Evolutionary conservation across 2,329 filamentous ascomycete species (phyloP).

Genomic region (Pseudocercospora fijiensis): DNA sequence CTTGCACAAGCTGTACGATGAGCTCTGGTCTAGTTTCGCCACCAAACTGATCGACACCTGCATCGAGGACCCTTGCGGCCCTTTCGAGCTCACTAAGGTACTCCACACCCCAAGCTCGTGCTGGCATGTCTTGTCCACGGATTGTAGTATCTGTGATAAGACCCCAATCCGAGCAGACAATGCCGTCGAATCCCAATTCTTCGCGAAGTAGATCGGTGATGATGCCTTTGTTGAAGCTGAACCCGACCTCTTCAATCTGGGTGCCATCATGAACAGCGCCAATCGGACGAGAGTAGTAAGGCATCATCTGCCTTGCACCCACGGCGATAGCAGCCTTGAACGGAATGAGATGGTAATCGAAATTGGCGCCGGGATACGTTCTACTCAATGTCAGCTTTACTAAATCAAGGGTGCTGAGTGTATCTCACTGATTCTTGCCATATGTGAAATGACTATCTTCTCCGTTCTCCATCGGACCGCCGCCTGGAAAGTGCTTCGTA

Average conservation of each 20-base stretch:
- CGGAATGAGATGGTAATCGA: slow-evolving; percentile 53
- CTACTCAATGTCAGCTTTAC: background rate
- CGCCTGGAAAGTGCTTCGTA: slow-evolving; percentile 57
- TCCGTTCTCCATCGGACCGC: slow-evolving; percentile 50
- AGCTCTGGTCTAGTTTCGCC: slow-evolving; percentile 53
- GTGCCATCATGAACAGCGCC: slow-evolving; percentile 34
- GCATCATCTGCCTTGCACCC: slow-evolving; percentile 55
- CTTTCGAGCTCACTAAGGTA: slow-evolving; percentile 46
- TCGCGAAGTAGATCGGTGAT: slow-evolving; percentile 51
- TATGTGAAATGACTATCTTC: slow-evolving; percentile 56
- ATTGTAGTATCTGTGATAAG: slow-evolving; percentile 50
- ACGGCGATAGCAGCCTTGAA: slow-evolving; percentile 54
- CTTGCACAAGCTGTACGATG: slow-evolving; percentile 48
- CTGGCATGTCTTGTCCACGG: slow-evolving; percentile 48
- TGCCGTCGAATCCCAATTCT: slow-evolving; percentile 53
- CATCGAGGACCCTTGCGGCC: slow-evolving; percentile 48
- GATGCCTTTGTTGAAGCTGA: slow-evolving; percentile 54
- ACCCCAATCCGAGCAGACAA: slow-evolving; percentile 56
- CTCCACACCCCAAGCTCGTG: slow-evolving; percentile 54
- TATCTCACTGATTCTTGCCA: slow-evolving; percentile 47
- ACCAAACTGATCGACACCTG: slow-evolving; percentile 55
- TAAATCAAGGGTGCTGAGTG: background rate
- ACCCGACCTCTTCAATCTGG: slow-evolving; percentile 50
- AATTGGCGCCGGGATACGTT: slow-evolving; percentile 53
- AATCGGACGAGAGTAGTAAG: slow-evolving; percentile 52